These are phyloP conservation scores for Aspergillus intermedius DNA, from an alignment of 2,329 filamentous ascomycete species.

Conservation along the genomic window DNA sequence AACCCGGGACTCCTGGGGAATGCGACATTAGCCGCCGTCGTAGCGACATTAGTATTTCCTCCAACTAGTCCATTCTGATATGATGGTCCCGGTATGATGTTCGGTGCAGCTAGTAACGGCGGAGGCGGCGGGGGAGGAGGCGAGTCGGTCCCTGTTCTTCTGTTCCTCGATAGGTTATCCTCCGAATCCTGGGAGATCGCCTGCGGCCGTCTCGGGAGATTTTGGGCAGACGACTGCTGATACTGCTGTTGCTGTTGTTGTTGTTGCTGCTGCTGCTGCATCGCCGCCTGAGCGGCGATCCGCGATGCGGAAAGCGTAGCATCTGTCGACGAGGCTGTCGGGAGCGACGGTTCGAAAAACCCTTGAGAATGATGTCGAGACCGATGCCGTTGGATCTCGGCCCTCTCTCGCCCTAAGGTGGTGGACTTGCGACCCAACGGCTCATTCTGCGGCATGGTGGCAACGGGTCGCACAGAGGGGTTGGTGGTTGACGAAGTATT, in stretches of 20 bases:
- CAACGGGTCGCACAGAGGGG: conserved; percentile 23
- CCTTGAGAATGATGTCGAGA: conserved; percentile 55
- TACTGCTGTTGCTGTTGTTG: conserved; percentile 50
- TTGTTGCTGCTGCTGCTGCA: conserved; percentile 46
- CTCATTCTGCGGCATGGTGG: conserved; percentile 35
- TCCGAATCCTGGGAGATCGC: conserved; percentile 41
- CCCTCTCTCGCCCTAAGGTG: conserved; percentile 19
- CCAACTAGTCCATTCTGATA: conserved; percentile 50
- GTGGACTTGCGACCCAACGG: conserved; percentile 30
- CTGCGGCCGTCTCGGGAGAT: conserved; percentile 50
- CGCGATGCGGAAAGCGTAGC: conserved; percentile 51
- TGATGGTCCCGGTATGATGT: conserved; percentile 17
- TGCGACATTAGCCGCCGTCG: conserved; percentile 56
- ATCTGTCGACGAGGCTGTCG: conserved; percentile 45
- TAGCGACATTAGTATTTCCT: conserved; percentile 49
- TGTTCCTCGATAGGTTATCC: conserved; percentile 17
- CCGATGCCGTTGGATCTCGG: conserved; percentile 36
- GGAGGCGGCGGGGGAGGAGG: conserved; percentile 25
- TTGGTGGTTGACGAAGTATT: conserved; percentile 27
- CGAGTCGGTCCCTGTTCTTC: conserved; percentile 30
- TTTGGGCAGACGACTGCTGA: conserved; percentile 27
- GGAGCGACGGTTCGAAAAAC: conserved; percentile 60
- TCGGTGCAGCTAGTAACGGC: conserved; percentile 16
- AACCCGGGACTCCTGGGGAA: conserved; percentile 49
- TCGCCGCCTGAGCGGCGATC: conserved; percentile 61